phyloP scores from a whole-genome alignment of 257 asterid species.

The Misopates orontium region DNA sequence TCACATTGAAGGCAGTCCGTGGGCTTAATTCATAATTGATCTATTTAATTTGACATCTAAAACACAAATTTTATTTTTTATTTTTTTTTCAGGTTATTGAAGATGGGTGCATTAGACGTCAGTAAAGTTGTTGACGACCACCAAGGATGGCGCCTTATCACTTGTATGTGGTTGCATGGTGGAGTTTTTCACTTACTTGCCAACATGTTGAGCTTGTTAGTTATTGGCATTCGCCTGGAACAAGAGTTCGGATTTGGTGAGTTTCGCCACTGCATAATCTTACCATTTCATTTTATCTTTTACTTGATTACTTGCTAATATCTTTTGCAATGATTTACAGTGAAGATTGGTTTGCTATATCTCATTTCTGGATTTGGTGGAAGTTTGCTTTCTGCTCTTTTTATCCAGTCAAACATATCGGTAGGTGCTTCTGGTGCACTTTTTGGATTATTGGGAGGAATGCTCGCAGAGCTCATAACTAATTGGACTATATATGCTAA shows the following conservation, averaged over 20 bases:
- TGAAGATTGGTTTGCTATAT: conserved; percentile 74
- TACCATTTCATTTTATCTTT: conserved; percentile 8
- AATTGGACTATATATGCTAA: conserved; percentile 89
- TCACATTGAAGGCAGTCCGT: conserved; percentile 4
- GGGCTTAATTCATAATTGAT: conserved; percentile 6
- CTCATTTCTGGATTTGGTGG: conserved; percentile 89
- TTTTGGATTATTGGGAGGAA: conserved; percentile 85
- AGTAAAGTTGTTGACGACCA: conserved; percentile 67
- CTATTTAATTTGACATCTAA: conserved; percentile 5
- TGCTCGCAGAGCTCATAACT: conserved; percentile 87
- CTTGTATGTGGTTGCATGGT: conserved; percentile 90
- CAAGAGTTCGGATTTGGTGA: conserved; percentile 89
- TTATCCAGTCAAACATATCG: conserved; percentile 77
- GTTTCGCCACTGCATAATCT: conserved; percentile 14
- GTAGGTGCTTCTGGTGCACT: conserved; percentile 98
- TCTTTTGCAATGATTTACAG: conserved; percentile 35
- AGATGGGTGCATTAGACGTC: conserved; percentile 89
- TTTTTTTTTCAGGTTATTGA: conserved; percentile 48
- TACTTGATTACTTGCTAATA: conserved; percentile 1
- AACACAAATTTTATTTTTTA: conserved; percentile 15
- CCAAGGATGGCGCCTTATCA: conserved; percentile 86
- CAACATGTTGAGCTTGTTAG: conserved; percentile 82
- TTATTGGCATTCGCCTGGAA: conserved; percentile 87
- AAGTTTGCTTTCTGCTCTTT: conserved; percentile 75
- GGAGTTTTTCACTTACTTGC: conserved; percentile 91